Evolutionary conservation across 305 asterid species (phyloP).

Genomic region (Rubia peregrina): DNA sequence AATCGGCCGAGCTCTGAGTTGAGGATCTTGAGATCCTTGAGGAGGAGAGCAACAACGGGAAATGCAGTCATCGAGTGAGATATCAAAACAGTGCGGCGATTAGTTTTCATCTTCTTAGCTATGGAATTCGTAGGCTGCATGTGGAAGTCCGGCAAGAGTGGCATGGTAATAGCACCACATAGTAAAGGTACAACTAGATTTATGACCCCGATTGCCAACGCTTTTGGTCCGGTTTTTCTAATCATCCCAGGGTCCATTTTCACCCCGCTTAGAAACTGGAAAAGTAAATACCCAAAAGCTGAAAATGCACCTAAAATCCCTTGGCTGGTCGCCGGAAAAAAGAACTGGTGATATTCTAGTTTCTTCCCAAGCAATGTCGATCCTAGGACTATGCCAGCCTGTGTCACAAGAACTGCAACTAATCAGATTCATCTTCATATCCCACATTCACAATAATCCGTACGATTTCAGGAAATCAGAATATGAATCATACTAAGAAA

Average conservation of each 20-base stretch:
- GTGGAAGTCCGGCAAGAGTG: background rate
- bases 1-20: slow-evolving; percentile 29
- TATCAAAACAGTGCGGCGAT: background rate
- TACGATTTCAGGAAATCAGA: background rate
- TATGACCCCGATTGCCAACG: slow-evolving; percentile 16
- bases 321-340: slow-evolving; percentile 22
- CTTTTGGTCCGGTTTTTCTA: slow-evolving; percentile 21
- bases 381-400: slow-evolving; percentile 28
- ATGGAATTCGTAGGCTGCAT: background rate
- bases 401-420: slow-evolving; percentile 1
- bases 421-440: background rate
- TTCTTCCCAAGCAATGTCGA: slow-evolving; percentile 13
- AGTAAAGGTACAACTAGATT: slow-evolving; percentile 2
- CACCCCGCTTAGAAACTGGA: slow-evolving; percentile 25
- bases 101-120: background rate
- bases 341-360: background rate
- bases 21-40: slow-evolving; percentile 26
- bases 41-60: slow-evolving; percentile 25
- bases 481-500: background rate
- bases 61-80: slow-evolving; percentile 13
- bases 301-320: slow-evolving; percentile 18
- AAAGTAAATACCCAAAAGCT: slow-evolving; percentile 21
- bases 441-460: background rate
- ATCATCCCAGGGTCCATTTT: slow-evolving; percentile 24
- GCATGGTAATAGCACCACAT: background rate